Base-by-base conservation (phyloP, 2,329 filamentous ascomycete genomes). In the Ceratocystis cubensis region DNA sequence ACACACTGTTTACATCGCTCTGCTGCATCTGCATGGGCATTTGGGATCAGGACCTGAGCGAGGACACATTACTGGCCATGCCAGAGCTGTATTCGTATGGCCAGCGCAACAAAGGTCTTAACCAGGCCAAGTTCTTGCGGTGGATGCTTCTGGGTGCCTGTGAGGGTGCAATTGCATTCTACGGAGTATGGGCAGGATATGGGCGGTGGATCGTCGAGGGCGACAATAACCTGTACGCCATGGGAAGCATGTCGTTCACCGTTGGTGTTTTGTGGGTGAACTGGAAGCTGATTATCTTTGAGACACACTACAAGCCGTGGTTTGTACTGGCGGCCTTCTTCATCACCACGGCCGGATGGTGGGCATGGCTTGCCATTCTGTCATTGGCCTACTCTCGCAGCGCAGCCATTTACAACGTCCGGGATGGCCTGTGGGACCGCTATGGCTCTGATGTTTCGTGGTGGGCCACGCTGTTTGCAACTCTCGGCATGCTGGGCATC, bases 1-100 rank as follows among this genome's bases (percentile, higher is more conserved):
- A 97, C 73, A 94, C 91, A 1, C 82, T 96, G 13, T 97, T 97
- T 75, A 96, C 93, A 0, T 94, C 89, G 67, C 79, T 96, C 1
- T 86, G 88, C 53, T 89, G 94, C 28, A 95, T 97, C 69, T 88
- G 95, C 71, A 83, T 96, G 70, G 93, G 91, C 10, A 87, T 96
- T 20, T 96, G 94, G 76, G 92, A 96, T 73, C 91, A 96, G 74
- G 93, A 97, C 72, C 81, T 97, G 2, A 79, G 82, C 3, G 88
- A 91, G 0, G 85, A 90, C 41, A 97, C 93, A 0, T 80, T 97
- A 1, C 80, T 97, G n/a, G 93, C 93, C 0, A 87, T 96, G 0
- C 93, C 93, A 0, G 93, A 97, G 74, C 81, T 97, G 1, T 97
- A 97, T 75, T 84, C 85, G 10, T 89, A 88, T 69, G 91, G 91